Conservation (phyloP, 257 asterid species). For the Haberlea rhodopensis region DNA sequence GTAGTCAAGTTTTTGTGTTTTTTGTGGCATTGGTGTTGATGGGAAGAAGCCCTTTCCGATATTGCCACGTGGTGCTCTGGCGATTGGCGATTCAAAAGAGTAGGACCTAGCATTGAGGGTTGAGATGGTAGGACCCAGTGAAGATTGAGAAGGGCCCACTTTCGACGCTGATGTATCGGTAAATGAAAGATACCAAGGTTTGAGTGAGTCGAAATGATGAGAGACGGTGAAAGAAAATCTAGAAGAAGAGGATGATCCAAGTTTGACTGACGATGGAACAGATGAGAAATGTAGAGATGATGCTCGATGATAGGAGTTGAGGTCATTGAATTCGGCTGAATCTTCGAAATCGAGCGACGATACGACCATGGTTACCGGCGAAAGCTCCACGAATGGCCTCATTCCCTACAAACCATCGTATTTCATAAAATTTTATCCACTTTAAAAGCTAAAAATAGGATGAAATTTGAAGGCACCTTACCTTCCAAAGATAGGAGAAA, state of each 20-base stretch:
- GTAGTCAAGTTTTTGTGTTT: conserved; percentile 44
- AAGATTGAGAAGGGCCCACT: conserved; percentile 44
- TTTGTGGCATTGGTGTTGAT: conserved; percentile 92
- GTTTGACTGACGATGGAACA: conserved; percentile 42
- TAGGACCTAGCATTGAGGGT: conserved; percentile 72
- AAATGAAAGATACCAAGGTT: conserved; percentile 84
- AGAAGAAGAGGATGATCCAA: conserved; percentile 78
- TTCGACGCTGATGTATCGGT: conserved; percentile 56
- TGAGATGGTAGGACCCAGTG: conserved; percentile 66
- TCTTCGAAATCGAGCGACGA: conserved; percentile 79
- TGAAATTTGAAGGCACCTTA: conserved; percentile 26
- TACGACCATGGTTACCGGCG: conserved; percentile 46
- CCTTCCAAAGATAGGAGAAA: conserved; percentile 96
- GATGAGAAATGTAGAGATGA: conserved; percentile 65
- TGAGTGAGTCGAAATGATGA: conserved; percentile 73
- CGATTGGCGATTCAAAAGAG: conserved; percentile 85
- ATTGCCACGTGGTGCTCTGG: conserved; percentile 48
- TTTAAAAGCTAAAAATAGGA: background rate
- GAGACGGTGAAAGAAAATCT: conserved; percentile 87
- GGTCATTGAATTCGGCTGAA: conserved; percentile 54
- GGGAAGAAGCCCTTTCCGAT: conserved; percentile 64
- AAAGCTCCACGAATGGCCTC: conserved; percentile 73
- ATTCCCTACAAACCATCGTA: conserved; percentile 53
- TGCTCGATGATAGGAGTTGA: conserved; percentile 56
- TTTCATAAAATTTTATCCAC: background rate